phyloP scores from a whole-genome alignment of 2,329 filamentous ascomycete species.

The Penicillium sp. region DNA sequence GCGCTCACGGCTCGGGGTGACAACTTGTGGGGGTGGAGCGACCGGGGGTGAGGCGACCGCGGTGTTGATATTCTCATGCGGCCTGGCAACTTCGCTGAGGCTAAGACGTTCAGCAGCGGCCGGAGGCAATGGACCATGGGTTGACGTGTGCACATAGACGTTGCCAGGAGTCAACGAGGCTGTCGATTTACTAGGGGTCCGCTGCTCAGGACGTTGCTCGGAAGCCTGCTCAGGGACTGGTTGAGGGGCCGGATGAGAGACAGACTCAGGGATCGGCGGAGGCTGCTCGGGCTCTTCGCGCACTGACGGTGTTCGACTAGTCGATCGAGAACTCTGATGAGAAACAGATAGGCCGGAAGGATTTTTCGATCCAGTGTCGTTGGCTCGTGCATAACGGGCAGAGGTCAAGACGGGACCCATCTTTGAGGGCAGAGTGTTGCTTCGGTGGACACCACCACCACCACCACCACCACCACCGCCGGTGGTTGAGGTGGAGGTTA shows the following conservation, averaged over 20 bases:
- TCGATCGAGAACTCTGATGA: conserved; percentile 32
- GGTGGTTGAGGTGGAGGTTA: conserved; percentile 56
- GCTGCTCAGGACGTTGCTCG: conserved; percentile 5
- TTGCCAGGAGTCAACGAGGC: conserved; percentile 21
- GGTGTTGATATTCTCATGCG: conserved; percentile 49
- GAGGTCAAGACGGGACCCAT: conserved; percentile 72
- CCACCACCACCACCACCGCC: conserved; percentile 55
- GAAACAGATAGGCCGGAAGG: conserved; percentile 37
- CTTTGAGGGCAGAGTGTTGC: conserved; percentile 92
- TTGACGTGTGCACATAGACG: conserved; percentile 34
- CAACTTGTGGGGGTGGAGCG: conserved; percentile 41
- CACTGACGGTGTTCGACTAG: conserved; percentile 29
- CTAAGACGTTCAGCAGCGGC: conserved; percentile 18
- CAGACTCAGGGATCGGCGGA: not conserved
- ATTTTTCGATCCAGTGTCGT: conserved; percentile 52
- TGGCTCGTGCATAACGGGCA: conserved; percentile 63
- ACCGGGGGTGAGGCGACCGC: conserved; percentile 42
- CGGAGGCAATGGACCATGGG: conserved; percentile 35
- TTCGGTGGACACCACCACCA: conserved; percentile 66
- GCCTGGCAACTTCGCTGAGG: conserved; percentile 15
- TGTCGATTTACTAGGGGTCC: conserved; percentile 10
- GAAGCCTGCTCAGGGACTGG: not conserved
- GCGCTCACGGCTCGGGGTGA: conserved; percentile 65
- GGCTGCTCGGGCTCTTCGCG: conserved; percentile 18
- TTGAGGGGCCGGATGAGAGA: not conserved